These are phyloP conservation scores for Epichloe gansuensis DNA, from an alignment of 2,329 filamentous ascomycete species.

Conservation along the genomic window DNA sequence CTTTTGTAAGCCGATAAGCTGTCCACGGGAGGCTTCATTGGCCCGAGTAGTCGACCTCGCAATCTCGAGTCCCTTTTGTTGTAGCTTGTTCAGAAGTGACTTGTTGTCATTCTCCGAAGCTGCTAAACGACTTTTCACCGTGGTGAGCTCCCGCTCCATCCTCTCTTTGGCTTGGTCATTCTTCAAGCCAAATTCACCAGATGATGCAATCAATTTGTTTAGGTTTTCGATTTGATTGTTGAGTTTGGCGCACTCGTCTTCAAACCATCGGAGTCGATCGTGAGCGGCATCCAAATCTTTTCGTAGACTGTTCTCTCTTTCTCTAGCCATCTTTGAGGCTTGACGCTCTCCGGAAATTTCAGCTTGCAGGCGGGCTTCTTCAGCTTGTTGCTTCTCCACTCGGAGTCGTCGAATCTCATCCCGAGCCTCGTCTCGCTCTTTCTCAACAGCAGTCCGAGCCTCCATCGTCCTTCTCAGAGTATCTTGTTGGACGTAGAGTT, in stretches of 20 bases:
- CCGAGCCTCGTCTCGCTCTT: conserved; percentile 81
- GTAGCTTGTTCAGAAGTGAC: conserved; percentile 88
- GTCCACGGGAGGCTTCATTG: conserved; percentile 68
- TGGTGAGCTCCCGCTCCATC: conserved; percentile 79
- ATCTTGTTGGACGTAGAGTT: conserved; percentile 92
- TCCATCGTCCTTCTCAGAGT: conserved; percentile 77
- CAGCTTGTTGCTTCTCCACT: conserved; percentile 70
- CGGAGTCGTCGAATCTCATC: conserved; percentile 72
- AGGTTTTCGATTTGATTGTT: conserved; percentile 73
- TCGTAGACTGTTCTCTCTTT: conserved; percentile 65
- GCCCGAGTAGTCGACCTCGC: conserved; percentile 79
- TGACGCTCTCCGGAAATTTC: conserved; percentile 71
- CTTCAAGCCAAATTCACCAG: conserved; percentile 76
- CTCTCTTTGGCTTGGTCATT: conserved; percentile 93
- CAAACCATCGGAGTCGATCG: conserved; percentile 63
- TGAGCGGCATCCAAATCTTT: conserved; percentile 73
- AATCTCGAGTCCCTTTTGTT: conserved; percentile 95
- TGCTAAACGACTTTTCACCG: conserved; percentile 75
- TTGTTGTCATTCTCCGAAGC: conserved; percentile 96
- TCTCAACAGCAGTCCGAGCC: conserved; percentile 65
- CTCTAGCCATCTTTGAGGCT: conserved; percentile 64
- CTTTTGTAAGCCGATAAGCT: conserved; percentile 62
- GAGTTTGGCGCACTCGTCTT: conserved; percentile 65
- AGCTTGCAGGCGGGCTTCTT: conserved; percentile 74
- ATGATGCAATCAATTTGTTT: conserved; percentile 77